phyloP scores from a whole-genome alignment of 179 eudicot species.

The Vitellaria paradoxa region DNA sequence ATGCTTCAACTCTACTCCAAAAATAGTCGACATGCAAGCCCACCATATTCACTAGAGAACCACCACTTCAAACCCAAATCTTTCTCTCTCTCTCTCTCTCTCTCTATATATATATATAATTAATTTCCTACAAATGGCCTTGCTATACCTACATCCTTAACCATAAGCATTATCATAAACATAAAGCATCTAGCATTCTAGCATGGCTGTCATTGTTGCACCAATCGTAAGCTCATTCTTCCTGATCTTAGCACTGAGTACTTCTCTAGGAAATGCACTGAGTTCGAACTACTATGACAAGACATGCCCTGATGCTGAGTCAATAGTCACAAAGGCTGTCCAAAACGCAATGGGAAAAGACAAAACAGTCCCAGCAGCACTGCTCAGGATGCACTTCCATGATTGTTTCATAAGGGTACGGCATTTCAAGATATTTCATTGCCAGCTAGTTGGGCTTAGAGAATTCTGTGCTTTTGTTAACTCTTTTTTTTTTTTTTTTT shows the following conservation, averaged over 20 bases:
- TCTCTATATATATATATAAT: neutral
- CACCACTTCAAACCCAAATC: neutral
- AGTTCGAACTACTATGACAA: constrained; percentile 55
- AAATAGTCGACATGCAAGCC: constrained; percentile 5
- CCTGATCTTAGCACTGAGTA: constrained; percentile 14
- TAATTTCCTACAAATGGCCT: constrained; percentile 5
- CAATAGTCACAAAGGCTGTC: constrained; percentile 34
- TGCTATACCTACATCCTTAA: neutral
- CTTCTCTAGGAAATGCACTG: constrained; percentile 35
- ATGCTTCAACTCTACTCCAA: constrained; percentile 24
- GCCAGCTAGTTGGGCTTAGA: too few relatives aligned
- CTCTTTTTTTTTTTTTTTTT: neutral
- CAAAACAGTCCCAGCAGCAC: constrained; percentile 58
- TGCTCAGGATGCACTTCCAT: constrained; percentile 82
- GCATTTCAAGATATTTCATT: neutral
- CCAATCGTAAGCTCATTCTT: constrained; percentile 28
- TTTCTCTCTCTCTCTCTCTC: neutral
- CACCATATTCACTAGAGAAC: constrained; percentile 16
- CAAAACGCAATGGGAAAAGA: constrained; percentile 36
- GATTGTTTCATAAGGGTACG: constrained; percentile 74
- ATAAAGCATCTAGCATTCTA: neutral
- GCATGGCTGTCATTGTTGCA: constrained; percentile 35
- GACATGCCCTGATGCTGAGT: constrained; percentile 55
- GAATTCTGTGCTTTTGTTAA: too few relatives aligned
- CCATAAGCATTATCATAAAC: too few relatives aligned